phyloP scores from a whole-genome alignment of 345 rosid species.

The Adansonia digitata region DNA sequence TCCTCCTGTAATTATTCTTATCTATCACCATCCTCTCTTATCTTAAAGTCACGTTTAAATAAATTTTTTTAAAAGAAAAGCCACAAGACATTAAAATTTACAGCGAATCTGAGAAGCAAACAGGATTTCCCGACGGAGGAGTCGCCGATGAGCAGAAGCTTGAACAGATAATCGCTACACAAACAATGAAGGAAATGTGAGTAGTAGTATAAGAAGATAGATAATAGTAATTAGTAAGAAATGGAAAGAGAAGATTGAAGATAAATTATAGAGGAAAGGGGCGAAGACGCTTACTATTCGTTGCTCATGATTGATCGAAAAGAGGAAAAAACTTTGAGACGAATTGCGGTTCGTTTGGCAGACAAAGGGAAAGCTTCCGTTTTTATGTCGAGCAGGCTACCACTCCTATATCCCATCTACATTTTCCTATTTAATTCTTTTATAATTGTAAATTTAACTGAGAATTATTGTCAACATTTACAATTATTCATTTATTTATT shows the following conservation, averaged over 20 bases:
- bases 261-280: slow-evolving; percentile 2
- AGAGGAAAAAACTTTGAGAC: neutral
- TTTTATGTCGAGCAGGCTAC: neutral
- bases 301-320: slow-evolving; percentile 39
- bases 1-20: neutral
- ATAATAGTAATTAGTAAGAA: neutral
- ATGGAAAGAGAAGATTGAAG: neutral
- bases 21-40: too few species aligned
- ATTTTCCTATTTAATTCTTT: too few species aligned
- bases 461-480: too few species aligned
- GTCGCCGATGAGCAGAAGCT: slow-evolving; percentile 77
- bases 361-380: slow-evolving; percentile 14
- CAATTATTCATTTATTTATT: too few species aligned
- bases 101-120: slow-evolving; percentile 74
- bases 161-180: slow-evolving; percentile 60
- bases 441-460: too few species aligned
- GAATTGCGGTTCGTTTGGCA: neutral
- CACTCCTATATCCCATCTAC: too few species aligned
- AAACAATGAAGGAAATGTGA: neutral
- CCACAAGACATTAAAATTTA: slow-evolving; percentile 22
- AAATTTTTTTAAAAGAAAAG: slow-evolving; percentile 1
- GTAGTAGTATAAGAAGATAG: neutral
- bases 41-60: neutral
- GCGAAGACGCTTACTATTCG: slow-evolving; percentile 40
- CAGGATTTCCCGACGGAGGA: slow-evolving; percentile 83